phyloP scores from a whole-genome alignment of 345 rosid genomes.

The Hibiscus trionum region DNA sequence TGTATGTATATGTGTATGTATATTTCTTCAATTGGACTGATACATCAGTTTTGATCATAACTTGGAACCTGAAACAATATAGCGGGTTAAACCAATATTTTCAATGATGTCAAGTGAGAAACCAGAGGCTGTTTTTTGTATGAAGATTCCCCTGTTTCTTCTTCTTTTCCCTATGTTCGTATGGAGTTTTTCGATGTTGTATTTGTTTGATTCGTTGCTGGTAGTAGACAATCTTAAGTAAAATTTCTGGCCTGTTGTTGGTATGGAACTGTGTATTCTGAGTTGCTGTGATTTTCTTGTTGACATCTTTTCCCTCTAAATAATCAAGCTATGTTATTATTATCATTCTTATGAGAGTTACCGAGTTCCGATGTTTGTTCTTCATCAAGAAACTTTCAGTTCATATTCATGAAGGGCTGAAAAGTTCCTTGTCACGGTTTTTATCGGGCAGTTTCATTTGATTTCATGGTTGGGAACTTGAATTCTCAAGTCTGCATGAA shows the following conservation, averaged over 20 bases:
- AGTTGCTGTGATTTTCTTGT: not conserved
- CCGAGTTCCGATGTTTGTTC: not conserved
- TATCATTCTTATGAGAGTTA: not conserved
- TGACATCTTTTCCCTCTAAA: not conserved
- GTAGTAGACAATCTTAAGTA: not conserved
- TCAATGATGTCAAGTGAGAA: slow-evolving; percentile 11
- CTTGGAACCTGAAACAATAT: slow-evolving; percentile 11
- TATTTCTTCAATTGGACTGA: slow-evolving; percentile 6
- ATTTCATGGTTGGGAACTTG: not conserved
- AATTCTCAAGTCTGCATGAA: not conserved
- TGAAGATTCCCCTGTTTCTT: slow-evolving; percentile 16
- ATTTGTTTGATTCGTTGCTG: slow-evolving; percentile 1
- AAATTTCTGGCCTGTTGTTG: not conserved
- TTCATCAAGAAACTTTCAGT: not conserved
- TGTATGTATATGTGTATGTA: slow-evolving; percentile 12
- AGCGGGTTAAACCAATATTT: not conserved
- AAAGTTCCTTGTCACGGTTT: not conserved
- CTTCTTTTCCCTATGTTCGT: not conserved
- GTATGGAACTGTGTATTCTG: not conserved
- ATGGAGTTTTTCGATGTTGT: not conserved
- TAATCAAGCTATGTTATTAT: not conserved
- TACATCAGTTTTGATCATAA: slow-evolving; percentile 5
- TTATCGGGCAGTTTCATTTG: not conserved
- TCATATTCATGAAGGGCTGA: not conserved
- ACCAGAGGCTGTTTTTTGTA: slow-evolving; percentile 3